Evolutionary conservation across 1,284 basidiomycete genomes (phyloP), one percentile per base, ranked within the genome.

Genomic region (Sporisorium iseilematis-ciliati): DNA sequence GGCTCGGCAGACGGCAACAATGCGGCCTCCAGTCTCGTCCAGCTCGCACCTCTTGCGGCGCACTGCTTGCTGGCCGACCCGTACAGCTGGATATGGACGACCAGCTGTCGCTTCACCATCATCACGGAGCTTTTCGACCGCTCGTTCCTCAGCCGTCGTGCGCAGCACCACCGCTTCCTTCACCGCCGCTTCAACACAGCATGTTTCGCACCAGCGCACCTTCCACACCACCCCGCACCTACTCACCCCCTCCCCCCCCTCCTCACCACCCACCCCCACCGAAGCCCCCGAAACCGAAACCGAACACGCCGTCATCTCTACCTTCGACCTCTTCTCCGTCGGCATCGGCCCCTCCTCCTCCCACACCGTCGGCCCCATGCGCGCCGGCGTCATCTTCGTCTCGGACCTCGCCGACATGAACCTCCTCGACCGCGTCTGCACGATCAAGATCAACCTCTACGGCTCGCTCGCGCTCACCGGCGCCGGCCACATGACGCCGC

Each of bases 401-500:
- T 67, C 80, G 6, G 93, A 95, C 85, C 87, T 96, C 35, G 86
- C 89, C 59, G 90, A 92, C 52, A 84, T 93, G 21, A 87, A 87
- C n/a, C 80, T 96, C 41, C 86, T 96, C 21, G 88, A 91, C 49
- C 90, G 92, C 87, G 92, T 90, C 31, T 88, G 88, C 71, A 91
- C 89, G 8, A 87, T 97, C 64, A 97, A 97, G 85, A 91, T 97
- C 67, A 91, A 91, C 7, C 88, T 98, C 89, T 95, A 88, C 67
- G 88, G 88, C 5, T 87, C 86, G 16, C 82, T 89, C 2, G 88
- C 88, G 7, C 86, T 87, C 10, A 85, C 86, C 88, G 94, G 95
- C 25, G 93, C 93, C 88, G 94, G 94, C 1, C 95, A 97, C 86
- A 93, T 95, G 87, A 97, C 95, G 0, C 95, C 95, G 0, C 93